These are phyloP conservation scores for Syzygium aromaticum DNA, from an alignment of 345 rosid species.

Conservation along the genomic window DNA sequence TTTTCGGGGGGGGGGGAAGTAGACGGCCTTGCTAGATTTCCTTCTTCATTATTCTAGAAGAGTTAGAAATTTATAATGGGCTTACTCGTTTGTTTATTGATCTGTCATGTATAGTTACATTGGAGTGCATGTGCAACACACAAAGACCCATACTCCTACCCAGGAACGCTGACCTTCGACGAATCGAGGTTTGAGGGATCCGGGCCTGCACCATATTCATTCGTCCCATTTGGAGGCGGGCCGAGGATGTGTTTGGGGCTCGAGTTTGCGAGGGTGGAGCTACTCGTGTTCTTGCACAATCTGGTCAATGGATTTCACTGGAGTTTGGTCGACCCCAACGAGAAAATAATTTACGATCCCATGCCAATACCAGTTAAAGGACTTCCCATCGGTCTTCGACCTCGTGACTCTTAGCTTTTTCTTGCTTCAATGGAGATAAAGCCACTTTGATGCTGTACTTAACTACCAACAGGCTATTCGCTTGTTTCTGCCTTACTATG, in stretches of 20 bases:
- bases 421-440: neutral
- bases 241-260: constrained; percentile 18
- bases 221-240: constrained; percentile 24
- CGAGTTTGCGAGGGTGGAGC: constrained; percentile 5
- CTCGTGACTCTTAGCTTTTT: neutral
- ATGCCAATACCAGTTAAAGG: constrained; percentile 7
- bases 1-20: no score
- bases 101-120: neutral
- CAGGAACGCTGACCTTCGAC: constrained; percentile 4
- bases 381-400: constrained; percentile 8
- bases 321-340: constrained; percentile 4
- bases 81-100: neutral
- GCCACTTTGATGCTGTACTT: neutral
- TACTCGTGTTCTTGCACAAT: constrained; percentile 16
- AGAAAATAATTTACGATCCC: constrained; percentile 8
- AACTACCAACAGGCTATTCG: neutral
- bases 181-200: constrained; percentile 10
- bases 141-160: constrained; percentile 3
- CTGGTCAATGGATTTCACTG: constrained; percentile 9
- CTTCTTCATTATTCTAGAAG: no score
- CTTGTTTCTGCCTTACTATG: neutral
- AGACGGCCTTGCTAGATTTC: no score
- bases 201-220: constrained; percentile 8
- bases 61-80: neutral
- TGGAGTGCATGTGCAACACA: neutral